Evolutionary conservation across 1,284 basidiomycete genomes (phyloP).

Genomic region (Athelia sp.): DNA sequence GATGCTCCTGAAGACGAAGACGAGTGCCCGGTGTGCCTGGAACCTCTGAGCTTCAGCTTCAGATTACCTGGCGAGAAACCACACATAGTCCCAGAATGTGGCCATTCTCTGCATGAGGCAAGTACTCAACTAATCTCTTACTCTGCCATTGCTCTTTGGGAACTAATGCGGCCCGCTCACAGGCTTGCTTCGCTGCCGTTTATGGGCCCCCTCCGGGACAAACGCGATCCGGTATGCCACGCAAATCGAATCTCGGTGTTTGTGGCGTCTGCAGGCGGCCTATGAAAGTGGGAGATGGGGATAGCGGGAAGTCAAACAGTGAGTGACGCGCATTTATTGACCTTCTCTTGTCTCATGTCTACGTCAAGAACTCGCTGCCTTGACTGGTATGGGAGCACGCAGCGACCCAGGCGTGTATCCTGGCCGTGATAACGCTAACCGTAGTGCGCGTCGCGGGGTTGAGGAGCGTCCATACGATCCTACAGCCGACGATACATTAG

Average conservation of each 20-base stretch:
- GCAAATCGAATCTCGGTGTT: constrained; percentile 83
- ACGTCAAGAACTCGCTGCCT: constrained; percentile 71
- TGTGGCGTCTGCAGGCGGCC: constrained; percentile 95
- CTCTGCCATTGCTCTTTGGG: constrained; percentile 6
- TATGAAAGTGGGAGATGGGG: constrained; percentile 88
- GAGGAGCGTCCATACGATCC: constrained; percentile 46
- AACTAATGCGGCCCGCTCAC: not conserved
- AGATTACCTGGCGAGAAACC: constrained; percentile 91
- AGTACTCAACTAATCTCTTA: constrained; percentile 24
- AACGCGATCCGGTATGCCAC: constrained; percentile 44
- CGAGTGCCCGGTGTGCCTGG: constrained; percentile 88
- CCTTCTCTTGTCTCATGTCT: not conserved
- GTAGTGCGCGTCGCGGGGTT: constrained; percentile 34
- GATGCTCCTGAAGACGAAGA: constrained; percentile 69
- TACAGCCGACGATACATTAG: constrained; percentile 76
- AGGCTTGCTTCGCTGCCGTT: constrained; percentile 95
- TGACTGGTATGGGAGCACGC: constrained; percentile 81
- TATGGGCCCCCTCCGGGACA: constrained; percentile 84
- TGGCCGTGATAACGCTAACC: constrained; percentile 52
- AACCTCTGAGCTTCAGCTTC: constrained; percentile 84
- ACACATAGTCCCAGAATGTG: constrained; percentile 93
- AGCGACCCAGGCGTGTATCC: constrained; percentile 53
- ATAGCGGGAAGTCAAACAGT: constrained; percentile 84
- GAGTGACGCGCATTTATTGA: constrained; percentile 29
- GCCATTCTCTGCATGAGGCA: constrained; percentile 95